Conservation (phyloP, 345 rosid species). For the Eucalyptus albens region DNA sequence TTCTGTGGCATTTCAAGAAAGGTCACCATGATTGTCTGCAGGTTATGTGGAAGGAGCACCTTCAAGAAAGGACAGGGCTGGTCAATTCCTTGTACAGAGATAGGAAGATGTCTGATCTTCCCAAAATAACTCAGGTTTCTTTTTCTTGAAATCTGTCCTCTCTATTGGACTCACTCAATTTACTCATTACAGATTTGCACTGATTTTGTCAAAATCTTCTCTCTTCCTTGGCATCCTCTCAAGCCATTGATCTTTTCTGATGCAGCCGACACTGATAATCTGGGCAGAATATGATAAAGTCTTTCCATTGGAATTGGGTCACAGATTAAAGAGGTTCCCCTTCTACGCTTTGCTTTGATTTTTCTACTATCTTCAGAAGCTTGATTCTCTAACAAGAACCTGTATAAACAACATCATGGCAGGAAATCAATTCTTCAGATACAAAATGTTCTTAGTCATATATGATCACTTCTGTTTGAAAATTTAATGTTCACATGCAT, state of each 20-base stretch:
- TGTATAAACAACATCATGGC: neutral
- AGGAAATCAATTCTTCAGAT: neutral
- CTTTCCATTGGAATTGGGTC: slow-evolving; percentile 2
- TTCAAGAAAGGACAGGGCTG: neutral
- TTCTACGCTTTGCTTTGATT: neutral
- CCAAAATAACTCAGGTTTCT: neutral
- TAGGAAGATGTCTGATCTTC: neutral
- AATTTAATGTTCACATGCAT: neutral
- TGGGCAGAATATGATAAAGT: slow-evolving; percentile 2
- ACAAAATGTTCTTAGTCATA: neutral
- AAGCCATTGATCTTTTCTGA: neutral
- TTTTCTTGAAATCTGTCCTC: neutral
- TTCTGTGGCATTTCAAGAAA: neutral
- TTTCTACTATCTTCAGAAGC: neutral
- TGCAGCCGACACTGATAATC: neutral
- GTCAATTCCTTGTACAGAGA: neutral
- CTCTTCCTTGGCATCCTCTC: neutral
- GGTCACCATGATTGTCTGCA: neutral
- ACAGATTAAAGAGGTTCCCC: neutral
- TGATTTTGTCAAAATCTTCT: neutral
- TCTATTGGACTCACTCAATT: neutral
- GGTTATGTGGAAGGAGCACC: neutral
- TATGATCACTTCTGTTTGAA: neutral
- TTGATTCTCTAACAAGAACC: neutral
- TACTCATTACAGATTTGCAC: neutral